These are phyloP conservation scores for Penicillium canescens DNA, from an alignment of 495 filamentous ascomycete species.

Conservation along the genomic window DNA sequence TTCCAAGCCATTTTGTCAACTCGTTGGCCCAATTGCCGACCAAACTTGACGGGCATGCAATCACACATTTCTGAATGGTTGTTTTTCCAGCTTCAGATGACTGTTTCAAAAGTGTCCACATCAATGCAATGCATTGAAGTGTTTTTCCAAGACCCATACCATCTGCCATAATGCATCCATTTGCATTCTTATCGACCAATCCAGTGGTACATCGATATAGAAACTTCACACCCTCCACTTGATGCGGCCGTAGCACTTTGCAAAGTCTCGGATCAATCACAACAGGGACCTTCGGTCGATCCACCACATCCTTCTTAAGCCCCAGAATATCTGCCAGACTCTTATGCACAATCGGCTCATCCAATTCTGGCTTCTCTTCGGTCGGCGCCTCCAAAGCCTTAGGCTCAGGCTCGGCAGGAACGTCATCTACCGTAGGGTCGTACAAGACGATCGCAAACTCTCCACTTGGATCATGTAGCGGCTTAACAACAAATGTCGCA, in stretches of 20 bases:
- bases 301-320: conserved; percentile 83
- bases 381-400: conserved; percentile 52
- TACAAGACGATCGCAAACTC: conserved; percentile 97
- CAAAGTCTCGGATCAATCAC: conserved; percentile 92
- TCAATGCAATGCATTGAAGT: conserved; percentile 73
- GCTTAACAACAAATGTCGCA: conserved; percentile 82
- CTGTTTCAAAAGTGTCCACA: conserved; percentile 97
- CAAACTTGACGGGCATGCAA: conserved; percentile 96
- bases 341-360: conserved; percentile 85
- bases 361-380: conserved; percentile 61
- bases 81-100: conserved; percentile 90
- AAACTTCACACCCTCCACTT: conserved; percentile 98
- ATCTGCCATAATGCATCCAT: conserved; percentile 99
- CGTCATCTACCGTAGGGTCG: conserved; percentile 92
- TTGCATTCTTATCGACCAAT: conserved; percentile 88
- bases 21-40: conserved; percentile 99
- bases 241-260: conserved; percentile 93
- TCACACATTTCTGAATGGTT: conserved; percentile 95
- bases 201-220: conserved; percentile 93
- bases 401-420: conserved; percentile 55
- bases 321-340: conserved; percentile 95
- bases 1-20: conserved; percentile 83
- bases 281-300: conserved; percentile 85
- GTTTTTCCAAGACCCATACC: conserved; percentile 99
- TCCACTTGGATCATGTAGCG: conserved; percentile 90